A percentile compares a stretch with the other conserved stretches of the same genome.
Conservation (phyloP, 163 green algal genomes). For the Chlamydomonas reinhardtii region DNA sequence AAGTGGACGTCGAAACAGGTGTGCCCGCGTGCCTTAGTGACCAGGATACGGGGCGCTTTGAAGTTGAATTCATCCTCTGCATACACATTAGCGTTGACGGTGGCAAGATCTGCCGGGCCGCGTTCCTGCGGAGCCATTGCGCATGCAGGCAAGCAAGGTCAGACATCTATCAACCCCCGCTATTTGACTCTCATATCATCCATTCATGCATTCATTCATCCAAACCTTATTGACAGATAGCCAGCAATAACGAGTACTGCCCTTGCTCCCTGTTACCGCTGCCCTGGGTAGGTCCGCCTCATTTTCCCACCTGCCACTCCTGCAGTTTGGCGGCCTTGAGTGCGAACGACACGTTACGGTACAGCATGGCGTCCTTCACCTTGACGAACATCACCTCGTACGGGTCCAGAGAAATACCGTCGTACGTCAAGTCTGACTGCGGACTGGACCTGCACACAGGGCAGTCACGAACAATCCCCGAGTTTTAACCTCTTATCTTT, state of each 20-base stretch:
- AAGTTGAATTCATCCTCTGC: slow-evolving; percentile 28
- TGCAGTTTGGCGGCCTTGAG: slow-evolving; percentile 19
- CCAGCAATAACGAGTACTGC: too few species aligned
- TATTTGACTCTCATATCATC: too few species aligned
- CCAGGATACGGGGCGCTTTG: slow-evolving; percentile 58
- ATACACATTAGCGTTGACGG: slow-evolving; percentile 47
- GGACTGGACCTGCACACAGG: slow-evolving; percentile 11
- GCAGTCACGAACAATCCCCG: neutral
- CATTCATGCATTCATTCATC: too few species aligned
- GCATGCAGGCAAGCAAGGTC: too few species aligned
- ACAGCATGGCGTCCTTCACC: slow-evolving; percentile 61
- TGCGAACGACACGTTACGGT: slow-evolving; percentile 8
- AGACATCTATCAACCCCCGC: too few species aligned
- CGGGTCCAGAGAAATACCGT: slow-evolving; percentile 62
- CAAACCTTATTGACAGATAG: too few species aligned
- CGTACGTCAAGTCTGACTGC: slow-evolving; percentile 46
- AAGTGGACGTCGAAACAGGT: slow-evolving; percentile 53
- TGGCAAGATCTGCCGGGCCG: neutral
- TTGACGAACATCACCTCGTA: slow-evolving; percentile 76
- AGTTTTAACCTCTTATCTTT: too few species aligned
- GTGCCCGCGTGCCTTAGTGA: slow-evolving; percentile 31
- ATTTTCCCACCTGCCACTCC: slow-evolving; percentile 1
- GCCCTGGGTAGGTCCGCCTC: too few species aligned
- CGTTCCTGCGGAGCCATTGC: neutral
- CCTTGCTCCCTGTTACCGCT: too few species aligned